These are phyloP conservation scores for Neonectria ditissima DNA, from an alignment of 2,329 filamentous ascomycete species.

Conservation along the genomic window DNA sequence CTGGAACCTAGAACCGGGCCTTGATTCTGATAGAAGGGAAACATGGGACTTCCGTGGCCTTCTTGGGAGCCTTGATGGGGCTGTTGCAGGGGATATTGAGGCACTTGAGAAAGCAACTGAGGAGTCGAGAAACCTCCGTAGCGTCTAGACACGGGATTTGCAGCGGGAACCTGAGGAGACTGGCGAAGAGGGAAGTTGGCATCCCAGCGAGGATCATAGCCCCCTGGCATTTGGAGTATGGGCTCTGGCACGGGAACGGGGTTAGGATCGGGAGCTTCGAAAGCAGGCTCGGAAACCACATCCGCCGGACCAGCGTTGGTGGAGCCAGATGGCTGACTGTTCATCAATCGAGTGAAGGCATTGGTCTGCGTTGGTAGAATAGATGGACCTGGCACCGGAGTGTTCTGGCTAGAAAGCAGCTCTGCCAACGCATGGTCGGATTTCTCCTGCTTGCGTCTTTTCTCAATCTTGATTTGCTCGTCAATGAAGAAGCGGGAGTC, in stretches of 20 bases:
- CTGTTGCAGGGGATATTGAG: background rate
- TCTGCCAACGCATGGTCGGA: conserved; percentile 47
- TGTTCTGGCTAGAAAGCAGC: conserved; percentile 43
- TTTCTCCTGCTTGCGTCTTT: conserved; percentile 47
- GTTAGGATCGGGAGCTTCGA: background rate
- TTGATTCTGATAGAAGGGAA: background rate
- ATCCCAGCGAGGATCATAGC: conserved; percentile 32
- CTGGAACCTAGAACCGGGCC: background rate
- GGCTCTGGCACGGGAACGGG: conserved; percentile 7
- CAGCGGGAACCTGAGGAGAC: conserved; percentile 1
- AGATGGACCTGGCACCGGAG: conserved; percentile 13
- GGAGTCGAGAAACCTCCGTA: background rate
- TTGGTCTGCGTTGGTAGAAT: conserved; percentile 27
- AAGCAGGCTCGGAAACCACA: conserved; percentile 6
- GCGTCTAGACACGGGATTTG: conserved; percentile 1
- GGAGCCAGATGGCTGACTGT: conserved; percentile 40
- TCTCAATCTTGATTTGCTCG: conserved; percentile 51
- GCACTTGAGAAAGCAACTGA: background rate
- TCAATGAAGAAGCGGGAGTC: conserved; percentile 44
- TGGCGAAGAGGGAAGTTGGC: conserved; percentile 10
- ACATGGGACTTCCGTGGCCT: background rate
- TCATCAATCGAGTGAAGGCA: conserved; percentile 48
- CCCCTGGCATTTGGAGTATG: conserved; percentile 29
- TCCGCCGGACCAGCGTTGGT: background rate
- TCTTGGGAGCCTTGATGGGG: too few relatives aligned